phyloP scores from a whole-genome alignment of 1,284 basidiomycete genomes.

The Rhodotorula sp. region DNA sequence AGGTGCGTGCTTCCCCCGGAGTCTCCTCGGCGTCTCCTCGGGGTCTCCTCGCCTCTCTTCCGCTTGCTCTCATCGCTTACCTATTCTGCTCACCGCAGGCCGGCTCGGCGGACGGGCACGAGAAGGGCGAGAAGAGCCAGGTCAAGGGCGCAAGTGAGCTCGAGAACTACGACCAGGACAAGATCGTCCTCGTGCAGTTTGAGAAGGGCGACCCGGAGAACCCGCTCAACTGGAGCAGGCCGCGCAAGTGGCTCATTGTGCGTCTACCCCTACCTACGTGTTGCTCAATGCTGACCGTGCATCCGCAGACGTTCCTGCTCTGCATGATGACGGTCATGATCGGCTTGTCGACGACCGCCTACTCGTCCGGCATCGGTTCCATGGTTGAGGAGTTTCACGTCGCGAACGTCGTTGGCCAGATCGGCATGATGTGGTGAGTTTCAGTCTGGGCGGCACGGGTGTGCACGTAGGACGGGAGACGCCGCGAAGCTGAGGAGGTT shows the following conservation, averaged over 20 bases:
- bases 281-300: background rate
- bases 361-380: slow-evolving; percentile 45
- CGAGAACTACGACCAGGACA: slow-evolving; percentile 23
- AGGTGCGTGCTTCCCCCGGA: no score
- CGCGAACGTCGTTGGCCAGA: slow-evolving; percentile 47
- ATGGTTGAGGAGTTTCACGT: slow-evolving; percentile 49
- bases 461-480: no score
- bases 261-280: background rate
- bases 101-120: background rate
- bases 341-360: slow-evolving; percentile 50
- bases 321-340: slow-evolving; percentile 49
- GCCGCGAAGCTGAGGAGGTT: slow-evolving; percentile 24
- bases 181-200: slow-evolving; percentile 42
- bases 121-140: slow-evolving; percentile 3
- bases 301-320: slow-evolving; percentile 37
- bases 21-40: background rate
- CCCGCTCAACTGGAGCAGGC: slow-evolving; percentile 29
- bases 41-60: background rate
- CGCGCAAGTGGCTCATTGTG: slow-evolving; percentile 37
- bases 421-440: slow-evolving; percentile 44
- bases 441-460: no score
- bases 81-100: background rate
- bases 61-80: background rate
- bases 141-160: slow-evolving; percentile 1
- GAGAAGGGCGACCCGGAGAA: slow-evolving; percentile 43